Conservation (phyloP, 2,329 filamentous ascomycete genomes). For the Cercospora sp. region DNA sequence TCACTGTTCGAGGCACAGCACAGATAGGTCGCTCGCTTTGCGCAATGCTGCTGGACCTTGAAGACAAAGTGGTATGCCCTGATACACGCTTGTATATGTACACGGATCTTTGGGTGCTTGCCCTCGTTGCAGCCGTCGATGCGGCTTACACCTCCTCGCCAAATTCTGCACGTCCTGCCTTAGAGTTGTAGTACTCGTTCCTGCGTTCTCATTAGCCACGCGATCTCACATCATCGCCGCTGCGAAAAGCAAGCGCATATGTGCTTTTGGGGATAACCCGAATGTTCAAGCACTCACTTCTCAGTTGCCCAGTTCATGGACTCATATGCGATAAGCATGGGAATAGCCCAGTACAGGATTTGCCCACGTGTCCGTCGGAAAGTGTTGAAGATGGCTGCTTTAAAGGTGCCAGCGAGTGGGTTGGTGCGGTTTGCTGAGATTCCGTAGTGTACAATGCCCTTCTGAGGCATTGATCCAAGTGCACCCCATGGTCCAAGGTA, state of each 20-base stretch:
- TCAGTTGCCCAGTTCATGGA: conserved; percentile 88
- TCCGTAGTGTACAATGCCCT: conserved; percentile 68
- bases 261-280: not conserved
- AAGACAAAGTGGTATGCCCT: not conserved
- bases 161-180: conserved; percentile 64
- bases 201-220: conserved; percentile 45
- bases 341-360: conserved; percentile 84
- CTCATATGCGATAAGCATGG: conserved; percentile 75
- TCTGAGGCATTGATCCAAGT: conserved; percentile 60
- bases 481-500: conserved; percentile 74
- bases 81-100: conserved; percentile 5
- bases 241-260: not conserved
- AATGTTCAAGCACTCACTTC: conserved; percentile 60
- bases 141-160: conserved; percentile 44
- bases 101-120: conserved; percentile 7
- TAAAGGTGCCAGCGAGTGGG: conserved; percentile 72
- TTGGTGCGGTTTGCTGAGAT: conserved; percentile 86
- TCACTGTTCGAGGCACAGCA: not conserved
- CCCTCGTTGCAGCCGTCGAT: not conserved
- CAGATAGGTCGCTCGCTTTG: not conserved
- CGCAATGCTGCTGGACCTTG: not conserved
- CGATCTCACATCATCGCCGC: not conserved
- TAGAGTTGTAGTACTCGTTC: conserved; percentile 80
- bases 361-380: conserved; percentile 83
- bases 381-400: conserved; percentile 92